Evolutionary conservation across 2,329 filamentous ascomycete genomes (phyloP), one percentile per base, ranked within the genome.

Genomic region (Emericellopsis atlantica): DNA sequence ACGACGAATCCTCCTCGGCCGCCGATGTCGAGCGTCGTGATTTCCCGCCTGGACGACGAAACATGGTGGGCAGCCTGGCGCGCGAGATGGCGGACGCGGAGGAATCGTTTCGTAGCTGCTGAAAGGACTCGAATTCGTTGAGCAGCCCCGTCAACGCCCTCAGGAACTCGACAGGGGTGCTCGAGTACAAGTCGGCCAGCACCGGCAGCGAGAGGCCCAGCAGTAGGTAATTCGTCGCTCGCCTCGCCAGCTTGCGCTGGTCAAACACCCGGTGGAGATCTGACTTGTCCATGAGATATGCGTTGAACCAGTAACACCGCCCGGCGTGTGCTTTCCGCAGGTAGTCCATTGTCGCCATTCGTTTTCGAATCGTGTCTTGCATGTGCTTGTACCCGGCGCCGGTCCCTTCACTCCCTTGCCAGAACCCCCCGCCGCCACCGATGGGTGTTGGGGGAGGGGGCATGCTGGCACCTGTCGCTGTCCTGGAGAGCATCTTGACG

Each of bases 251-350:
- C 56, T 90, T 92, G 48, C 84, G 79, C 4, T 78, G 67, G 44
- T 93, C 84, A 56, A 93, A 90, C 67, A 95, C 81, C 54, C 81
- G 80, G 40, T 74, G 67, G 29, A 96, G 72, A 59, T 95, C 87
- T 24, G 76, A 61, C 53, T 86, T 84, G 48, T 88, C 85, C 62
- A 95, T 95, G 54, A 94, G 83, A 45, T 95, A 77, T 0, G 92
- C 95, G 64, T 95, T 95, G 70, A 96, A 95, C 89, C 92, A 96
- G 67, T 94, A 96, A 34, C 95, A 80, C 44, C 87, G 81, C 45
- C 90, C 89, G 63, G 95, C 88, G 56, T 98, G 89, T 23, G 88
- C 83, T 65, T 93, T 95, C 46, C 89, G 78, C 47, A 98, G 61
- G 57, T 98, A 98, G 52, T 94, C 86, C 34, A 98, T 61, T 0